Base-by-base conservation (phyloP, 805 yeast species). In the Metschnikowia lochheadii region DNA sequence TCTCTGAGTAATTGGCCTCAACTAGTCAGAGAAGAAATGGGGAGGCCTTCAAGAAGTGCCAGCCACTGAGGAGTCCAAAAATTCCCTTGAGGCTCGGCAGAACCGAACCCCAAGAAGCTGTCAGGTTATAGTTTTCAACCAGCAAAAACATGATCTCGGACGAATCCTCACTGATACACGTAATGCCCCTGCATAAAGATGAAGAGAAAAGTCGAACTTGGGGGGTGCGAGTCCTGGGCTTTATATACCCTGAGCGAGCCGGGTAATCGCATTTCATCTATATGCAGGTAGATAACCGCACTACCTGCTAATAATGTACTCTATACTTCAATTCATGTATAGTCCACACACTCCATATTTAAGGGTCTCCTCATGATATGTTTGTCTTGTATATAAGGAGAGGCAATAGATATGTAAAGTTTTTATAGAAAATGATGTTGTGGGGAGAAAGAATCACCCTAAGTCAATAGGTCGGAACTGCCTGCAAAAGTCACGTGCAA, bases 61-160 rank as follows among this genome's bases (percentile, higher is more conserved):
- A 46, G 34, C 18, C 36, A 31, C 36, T 39, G 43, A 51, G 51
- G 52, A 50, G 64, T 82, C 89, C 90, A 85, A 84, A 85, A 85
- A 85, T 84, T 85, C 91, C 87, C 83, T 78, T 60, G 72, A 68
- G 64, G 65, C 67, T 61, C 69, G 75, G 81, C 79, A 78, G 72
- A 65, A 68, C 60, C 58, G 52, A 50, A 62, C 57, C 49, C 57
- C 57, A 81, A 81, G 84, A 84, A 82, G 79, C 80, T 85, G 96
- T 91, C 92, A 82, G 91, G 94, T 87, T 85, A 84, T 83, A 89
- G 91, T 89, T 94, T 92, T 94, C 97, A 94, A 92, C 97, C 96
- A 92, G 99, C 99, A 92, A 92, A 92, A 89, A 94, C 98, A 92
- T 96, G 96, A 91, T 90, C 99, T 92, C 99, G 98, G 99, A 94